Conservation (phyloP, 805 yeast genomes). For the Cyberlindnera petersonii region DNA sequence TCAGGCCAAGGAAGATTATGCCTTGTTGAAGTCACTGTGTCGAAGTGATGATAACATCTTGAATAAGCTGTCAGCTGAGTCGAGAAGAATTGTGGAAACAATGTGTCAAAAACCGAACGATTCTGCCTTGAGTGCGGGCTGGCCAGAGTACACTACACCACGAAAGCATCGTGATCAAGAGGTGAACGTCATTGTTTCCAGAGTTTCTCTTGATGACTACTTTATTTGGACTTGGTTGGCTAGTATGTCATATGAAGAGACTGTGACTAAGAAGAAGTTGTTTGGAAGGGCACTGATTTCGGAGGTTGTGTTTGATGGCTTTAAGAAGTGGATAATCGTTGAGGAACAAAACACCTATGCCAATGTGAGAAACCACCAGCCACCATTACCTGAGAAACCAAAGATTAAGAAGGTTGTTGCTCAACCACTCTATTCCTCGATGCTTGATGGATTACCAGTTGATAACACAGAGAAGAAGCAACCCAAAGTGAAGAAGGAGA, state of each 20-base stretch:
- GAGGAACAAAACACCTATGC: slow-evolving; percentile 55
- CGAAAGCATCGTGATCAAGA: slow-evolving; percentile 19
- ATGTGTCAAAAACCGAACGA: slow-evolving; percentile 33
- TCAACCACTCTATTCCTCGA: slow-evolving; percentile 23
- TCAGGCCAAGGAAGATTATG: slow-evolving; percentile 73
- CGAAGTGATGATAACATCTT: slow-evolving; percentile 53
- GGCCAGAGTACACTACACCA: slow-evolving; percentile 33
- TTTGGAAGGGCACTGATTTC: slow-evolving; percentile 82
- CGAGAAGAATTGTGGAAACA: slow-evolving; percentile 49
- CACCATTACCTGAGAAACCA: slow-evolving; percentile 22
- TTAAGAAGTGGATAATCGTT: slow-evolving; percentile 71
- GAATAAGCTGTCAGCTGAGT: slow-evolving; percentile 67
- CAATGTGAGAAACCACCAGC: slow-evolving; percentile 20
- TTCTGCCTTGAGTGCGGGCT: slow-evolving; percentile 38
- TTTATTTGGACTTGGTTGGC: slow-evolving; percentile 92
- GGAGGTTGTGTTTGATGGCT: slow-evolving; percentile 76
- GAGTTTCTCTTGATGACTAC: slow-evolving; percentile 78
- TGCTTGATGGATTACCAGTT: slow-evolving; percentile 22
- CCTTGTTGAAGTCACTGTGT: slow-evolving; percentile 69
- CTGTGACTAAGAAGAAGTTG: slow-evolving; percentile 54
- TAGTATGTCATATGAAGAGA: slow-evolving; percentile 69
- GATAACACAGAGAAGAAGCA: slow-evolving; percentile 1
- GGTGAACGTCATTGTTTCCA: slow-evolving; percentile 39
- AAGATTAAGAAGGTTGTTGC: slow-evolving; percentile 17
- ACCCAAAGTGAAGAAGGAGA: slow-evolving; percentile 9